Conservation (phyloP, 192 early-diverging fungal species). For the Coemansia aciculifera region DNA sequence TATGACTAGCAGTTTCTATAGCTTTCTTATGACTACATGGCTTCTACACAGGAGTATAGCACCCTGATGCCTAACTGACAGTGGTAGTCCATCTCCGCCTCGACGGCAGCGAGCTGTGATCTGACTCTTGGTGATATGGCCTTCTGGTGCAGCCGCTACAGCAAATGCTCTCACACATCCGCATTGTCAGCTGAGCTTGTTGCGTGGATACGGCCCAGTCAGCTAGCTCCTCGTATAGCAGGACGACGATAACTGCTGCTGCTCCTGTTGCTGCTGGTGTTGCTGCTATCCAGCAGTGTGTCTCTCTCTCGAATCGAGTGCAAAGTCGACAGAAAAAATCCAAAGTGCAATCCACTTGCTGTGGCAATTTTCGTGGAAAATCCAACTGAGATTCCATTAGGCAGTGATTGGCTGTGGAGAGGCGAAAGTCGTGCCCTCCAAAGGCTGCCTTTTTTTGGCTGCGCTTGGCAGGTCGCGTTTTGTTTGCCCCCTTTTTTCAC, state of each 20-base stretch:
- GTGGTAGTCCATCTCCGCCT: not conserved
- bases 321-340: not conserved
- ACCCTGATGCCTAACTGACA: not conserved
- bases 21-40: not conserved
- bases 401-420: constrained; percentile 36
- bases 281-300: not conserved
- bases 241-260: not conserved
- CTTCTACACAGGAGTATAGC: not conserved
- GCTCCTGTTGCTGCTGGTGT: not conserved
- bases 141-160: not conserved
- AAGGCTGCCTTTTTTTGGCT: not conserved
- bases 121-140: not conserved
- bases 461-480: not conserved
- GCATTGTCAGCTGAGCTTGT: not conserved
- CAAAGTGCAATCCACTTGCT: constrained; percentile 1
- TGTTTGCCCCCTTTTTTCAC: constrained; percentile 6
- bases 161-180: not conserved
- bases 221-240: not conserved
- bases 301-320: not conserved
- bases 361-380: constrained; percentile 6
- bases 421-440: constrained; percentile 1
- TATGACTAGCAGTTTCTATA: not conserved
- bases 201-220: not conserved
- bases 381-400: constrained; percentile 19
- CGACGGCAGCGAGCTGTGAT: not conserved